Base-by-base conservation (phyloP, 768 basidiomycete genomes). In the Mycena indigotica region DNA sequence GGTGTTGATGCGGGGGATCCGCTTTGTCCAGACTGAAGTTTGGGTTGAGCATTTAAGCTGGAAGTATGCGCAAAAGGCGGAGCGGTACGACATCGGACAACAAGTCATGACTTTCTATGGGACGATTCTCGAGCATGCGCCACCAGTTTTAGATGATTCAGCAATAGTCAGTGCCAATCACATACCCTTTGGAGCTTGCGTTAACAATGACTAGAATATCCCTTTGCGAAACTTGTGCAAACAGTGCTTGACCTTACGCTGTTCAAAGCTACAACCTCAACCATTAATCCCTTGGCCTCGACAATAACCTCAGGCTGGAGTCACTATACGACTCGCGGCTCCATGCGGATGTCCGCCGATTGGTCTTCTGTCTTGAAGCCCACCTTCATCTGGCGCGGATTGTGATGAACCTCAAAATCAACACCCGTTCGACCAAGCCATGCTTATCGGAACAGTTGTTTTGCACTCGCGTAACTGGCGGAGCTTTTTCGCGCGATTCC, bases 21-120 rank as follows among this genome's bases (percentile, higher is more conserved):
- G 79, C 3, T 93, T 95, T 60, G 82, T 95, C 10, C 91, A 94
- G 64, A 83, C 84, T 6, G 91, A 95, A 68, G 85, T 96, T 19
- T 98, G 95, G 95, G 82, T 88, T 1, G 88, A 89, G 64, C 89
- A 93, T 69, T 69, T 85, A 35, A 84, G 85, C 2, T 98, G 95
- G 95, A 90, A 91, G 69, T 97, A 94, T 62, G 76, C 78, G 4
- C 87, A 88, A 54, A 77, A 95, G 13, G 87, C 88, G 4, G 89
- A 93, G 66, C 82, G 90, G 32, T 95, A 92, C 66, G 89, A 93
- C 73, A 88, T 98, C 45, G 88, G 88, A 19, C 77, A 81, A 52
- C 76, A 85, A 16, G 77, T 93, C 24, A 80, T 85, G 10, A 75
- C 77, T 8, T 75, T 95, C 26, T 95, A 90, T 68, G 75, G 80